Conservation (phyloP, 2,329 filamentous ascomycete species). For the Botrytis medusae region DNA sequence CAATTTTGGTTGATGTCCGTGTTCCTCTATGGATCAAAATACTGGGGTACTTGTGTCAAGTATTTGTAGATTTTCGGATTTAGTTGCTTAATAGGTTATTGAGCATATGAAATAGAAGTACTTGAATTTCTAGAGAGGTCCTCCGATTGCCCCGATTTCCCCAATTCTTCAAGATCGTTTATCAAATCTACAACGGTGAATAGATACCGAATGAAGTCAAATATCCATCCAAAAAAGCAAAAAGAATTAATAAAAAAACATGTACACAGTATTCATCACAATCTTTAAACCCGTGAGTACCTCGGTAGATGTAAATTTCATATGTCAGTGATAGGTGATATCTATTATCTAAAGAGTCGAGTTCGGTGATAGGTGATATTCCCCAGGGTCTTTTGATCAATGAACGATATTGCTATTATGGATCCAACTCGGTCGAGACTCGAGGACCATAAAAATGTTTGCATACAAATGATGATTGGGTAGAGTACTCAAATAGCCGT, state of each 20-base stretch:
- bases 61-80: neutral
- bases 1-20: neutral
- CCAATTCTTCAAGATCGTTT: neutral
- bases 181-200: neutral
- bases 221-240: neutral
- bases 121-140: neutral
- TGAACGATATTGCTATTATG: neutral
- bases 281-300: neutral
- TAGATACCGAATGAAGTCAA: neutral
- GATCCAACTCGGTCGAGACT: neutral
- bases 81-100: neutral
- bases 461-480: neutral
- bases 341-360: neutral
- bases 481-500: neutral
- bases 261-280: neutral
- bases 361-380: slow-evolving; percentile 5
- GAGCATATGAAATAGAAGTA: neutral
- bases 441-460: neutral
- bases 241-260: neutral
- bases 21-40: neutral
- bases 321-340: neutral
- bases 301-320: neutral
- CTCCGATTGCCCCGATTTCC: neutral
- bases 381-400: neutral
- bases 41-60: neutral